Percentiles rank a stretch among this genome's conserved stretches.
These are phyloP conservation scores for Chlorella variabilis DNA, from an alignment of 163 green algal species.

Conservation along the genomic window DNA sequence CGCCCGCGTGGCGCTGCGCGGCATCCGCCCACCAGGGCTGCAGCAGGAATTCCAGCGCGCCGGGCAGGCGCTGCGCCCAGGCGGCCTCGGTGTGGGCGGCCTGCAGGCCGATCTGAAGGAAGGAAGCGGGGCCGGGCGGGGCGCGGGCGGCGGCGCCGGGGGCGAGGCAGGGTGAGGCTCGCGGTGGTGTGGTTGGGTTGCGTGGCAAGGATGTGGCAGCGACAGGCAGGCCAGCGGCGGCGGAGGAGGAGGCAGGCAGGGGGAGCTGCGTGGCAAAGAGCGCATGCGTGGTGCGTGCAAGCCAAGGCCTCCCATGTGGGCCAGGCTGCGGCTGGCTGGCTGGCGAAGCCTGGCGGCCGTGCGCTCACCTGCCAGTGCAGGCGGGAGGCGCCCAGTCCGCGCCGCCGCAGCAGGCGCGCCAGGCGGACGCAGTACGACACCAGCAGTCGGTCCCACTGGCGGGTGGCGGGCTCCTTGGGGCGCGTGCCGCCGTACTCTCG, in stretches of 20 bases:
- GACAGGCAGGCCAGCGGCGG: no score
- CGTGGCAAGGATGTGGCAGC: no score
- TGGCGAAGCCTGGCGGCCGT: no score
- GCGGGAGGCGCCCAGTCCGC: slow-evolving; percentile 15
- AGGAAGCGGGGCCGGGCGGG: background rate
- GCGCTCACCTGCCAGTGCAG: slow-evolving; percentile 20
- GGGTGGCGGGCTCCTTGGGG: background rate
- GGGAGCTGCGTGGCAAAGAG: no score
- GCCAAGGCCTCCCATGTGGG: no score
- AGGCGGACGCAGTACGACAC: slow-evolving; percentile 15
- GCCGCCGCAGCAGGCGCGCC: background rate
- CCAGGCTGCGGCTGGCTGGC: no score
- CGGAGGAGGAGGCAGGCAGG: no score
- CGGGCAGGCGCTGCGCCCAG: slow-evolving; percentile 36
- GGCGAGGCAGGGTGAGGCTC: background rate
- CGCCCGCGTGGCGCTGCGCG: background rate
- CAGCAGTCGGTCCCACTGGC: slow-evolving; percentile 27
- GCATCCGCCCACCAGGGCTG: slow-evolving; percentile 34
- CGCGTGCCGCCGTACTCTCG: slow-evolving; percentile 34
- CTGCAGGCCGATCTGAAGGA: background rate
- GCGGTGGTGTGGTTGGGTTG: no score
- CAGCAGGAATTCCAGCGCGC: slow-evolving; percentile 31
- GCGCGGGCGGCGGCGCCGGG: background rate
- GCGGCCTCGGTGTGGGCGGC: slow-evolving; percentile 40
- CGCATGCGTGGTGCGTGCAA: no score